Evolutionary conservation across 805 yeast species (phyloP), one percentile per base, ranked within the genome.

Genomic region (Blastobotrys muscicola): DNA sequence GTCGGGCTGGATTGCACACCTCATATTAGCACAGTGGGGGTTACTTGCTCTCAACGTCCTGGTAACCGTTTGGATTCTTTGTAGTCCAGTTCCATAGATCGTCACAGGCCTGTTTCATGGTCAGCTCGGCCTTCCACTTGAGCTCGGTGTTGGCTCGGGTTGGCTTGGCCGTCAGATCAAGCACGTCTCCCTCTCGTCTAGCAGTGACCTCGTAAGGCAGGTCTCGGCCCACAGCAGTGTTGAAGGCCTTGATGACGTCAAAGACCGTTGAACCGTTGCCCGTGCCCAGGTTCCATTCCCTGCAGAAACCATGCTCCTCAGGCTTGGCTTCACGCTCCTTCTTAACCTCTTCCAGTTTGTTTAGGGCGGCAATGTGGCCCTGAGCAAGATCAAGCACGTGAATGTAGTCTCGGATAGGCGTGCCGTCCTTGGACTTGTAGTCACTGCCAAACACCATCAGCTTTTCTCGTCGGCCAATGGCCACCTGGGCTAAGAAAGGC

Each of bases 241-340:
- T 70, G 60, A 83, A 84, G 1, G 83, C 79, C 43, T 71, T 58
- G 55, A 76, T 71, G 36, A 84, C 79, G 52, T 84, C 87, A 45
- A 82, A 67, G 4, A 84, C 94, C 1, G 90, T 81, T 8, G 80
- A 68, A n/a, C 94, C 94, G 20, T 66, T 73, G 29, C 94, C 94
- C 10, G 89, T 77, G 36, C 94, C 94, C 45, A 84, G 71, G 58
- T 84, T 84, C 92, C 92, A 84, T 58, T 77, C 90, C 43, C 87
- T 71, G 55, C 72, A 78, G 42, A 76, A 65, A 6, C 84, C 85
- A 12, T 58, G 50, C 7, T 53, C 49, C n/a, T 51, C 51, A 23
- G 51, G 33, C 30, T 45, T 45, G 8, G 46, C 32, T n/a, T 35
- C 40, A 31, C 41, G 33, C 39, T 50, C 54, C 35, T 36, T 29